Evolutionary conservation across 768 basidiomycete species (phyloP), one percentile per base, ranked within the genome.

Genomic region (Cantharellus anzutake): DNA sequence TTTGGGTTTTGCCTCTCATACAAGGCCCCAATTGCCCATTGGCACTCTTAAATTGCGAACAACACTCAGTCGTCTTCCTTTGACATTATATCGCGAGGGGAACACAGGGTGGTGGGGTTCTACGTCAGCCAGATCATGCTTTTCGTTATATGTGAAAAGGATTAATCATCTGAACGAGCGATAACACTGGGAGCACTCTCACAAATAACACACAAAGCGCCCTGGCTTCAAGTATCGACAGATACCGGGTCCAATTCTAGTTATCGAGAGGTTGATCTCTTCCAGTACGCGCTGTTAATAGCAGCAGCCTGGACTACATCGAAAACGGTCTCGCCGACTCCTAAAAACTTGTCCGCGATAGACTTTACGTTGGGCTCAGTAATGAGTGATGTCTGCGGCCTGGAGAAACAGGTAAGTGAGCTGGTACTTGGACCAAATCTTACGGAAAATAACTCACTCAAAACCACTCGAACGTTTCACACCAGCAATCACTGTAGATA

Each of bases 401-500:
- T 90, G 62, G 58, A 53, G 20, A 35, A 53, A 41, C 4, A 48
- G 7, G 20, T 4, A 50, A 35, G 38, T 37, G 14, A 7, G 44
- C n/a, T 52, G 56, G 34, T 20, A 16, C 2, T 5, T 4, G 53
- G n/a, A 35, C 40, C 57, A 2, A 51, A 41, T 37, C 35, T 20
- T 41, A 39, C 34, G 5, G 29, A 50, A 44, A 40, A 29, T 4
- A 61, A 83, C 91, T 71, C 68, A 96, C 93, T 78, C 72, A 73
- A 90, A 91, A 41, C 93, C 93, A 61, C 84, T 93, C 16, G 90
- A 84, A 61, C 88, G 81, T 69, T 83, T 82, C 61, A 98, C 83
- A 39, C 94, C 94, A 42, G 94, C 94, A 44, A 93, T 71, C 4
- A 97, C 78, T 7, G 94, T 89, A 14, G 92, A 92, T 42, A 97